These are phyloP conservation scores for Sordariomycetes sp. DNA, from an alignment of 2,329 filamentous ascomycete genomes.

Conservation along the genomic window DNA sequence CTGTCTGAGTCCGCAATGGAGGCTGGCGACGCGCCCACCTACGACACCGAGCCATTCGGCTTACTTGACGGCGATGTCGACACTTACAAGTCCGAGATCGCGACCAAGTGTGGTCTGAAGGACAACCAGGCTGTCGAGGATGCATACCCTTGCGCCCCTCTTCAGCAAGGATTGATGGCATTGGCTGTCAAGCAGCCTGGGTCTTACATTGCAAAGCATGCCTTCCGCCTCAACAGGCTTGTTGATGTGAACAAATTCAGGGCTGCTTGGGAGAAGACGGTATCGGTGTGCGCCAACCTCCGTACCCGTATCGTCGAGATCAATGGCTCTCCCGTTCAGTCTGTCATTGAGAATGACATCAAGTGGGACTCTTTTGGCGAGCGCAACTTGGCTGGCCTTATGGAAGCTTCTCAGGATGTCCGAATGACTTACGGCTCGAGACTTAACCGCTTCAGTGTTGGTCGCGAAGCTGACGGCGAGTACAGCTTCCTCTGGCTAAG, in stretches of 20 bases:
- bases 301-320: conserved; percentile 11
- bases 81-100: not conserved
- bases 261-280: conserved; percentile 9
- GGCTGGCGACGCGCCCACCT: not conserved
- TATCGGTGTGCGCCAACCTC: conserved; percentile 8
- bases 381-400: not conserved
- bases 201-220: conserved; percentile 10
- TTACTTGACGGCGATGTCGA: not conserved
- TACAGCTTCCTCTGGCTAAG: conserved; percentile 3
- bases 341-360: conserved; percentile 5
- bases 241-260: conserved; percentile 8
- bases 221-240: conserved; percentile 5
- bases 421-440: conserved; percentile 1
- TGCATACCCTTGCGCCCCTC: conserved; percentile 36
- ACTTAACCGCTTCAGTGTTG: conserved; percentile 2
- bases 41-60: not conserved
- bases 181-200: conserved; percentile 23
- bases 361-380: conserved; percentile 1
- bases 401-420: conserved; percentile 3
- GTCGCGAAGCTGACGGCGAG: not conserved
- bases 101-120: not conserved
- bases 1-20: not conserved
- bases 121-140: conserved; percentile 26
- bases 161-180: conserved; percentile 40
- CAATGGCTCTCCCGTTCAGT: conserved; percentile 4